phyloP scores from a whole-genome alignment of 495 filamentous ascomycete species.

The Arthonia radiata region DNA sequence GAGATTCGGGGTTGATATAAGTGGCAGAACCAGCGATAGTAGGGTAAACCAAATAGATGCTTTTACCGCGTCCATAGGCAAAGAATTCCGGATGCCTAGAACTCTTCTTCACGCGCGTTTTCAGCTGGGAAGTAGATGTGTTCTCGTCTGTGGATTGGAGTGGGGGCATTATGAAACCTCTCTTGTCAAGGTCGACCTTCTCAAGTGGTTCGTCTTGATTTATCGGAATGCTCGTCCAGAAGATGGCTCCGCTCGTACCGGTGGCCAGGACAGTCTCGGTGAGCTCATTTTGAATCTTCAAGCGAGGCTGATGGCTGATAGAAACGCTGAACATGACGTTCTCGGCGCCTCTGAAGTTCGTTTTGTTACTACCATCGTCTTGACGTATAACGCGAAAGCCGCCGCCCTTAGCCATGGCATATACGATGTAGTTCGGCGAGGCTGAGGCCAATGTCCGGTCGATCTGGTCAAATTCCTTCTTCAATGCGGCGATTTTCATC shows the following conservation, averaged over 20 bases:
- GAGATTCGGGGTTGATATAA: conserved; percentile 41
- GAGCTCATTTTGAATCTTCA: conserved; percentile 20
- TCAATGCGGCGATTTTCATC: conserved; percentile 72
- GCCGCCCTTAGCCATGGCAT: conserved; percentile 73
- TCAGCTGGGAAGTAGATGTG: conserved; percentile 67
- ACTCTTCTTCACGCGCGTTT: conserved; percentile 80
- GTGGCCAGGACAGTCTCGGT: conserved; percentile 65
- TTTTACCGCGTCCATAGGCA: conserved; percentile 83
- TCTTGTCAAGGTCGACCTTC: conserved; percentile 42
- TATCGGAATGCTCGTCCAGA: conserved; percentile 59
- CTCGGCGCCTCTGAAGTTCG: conserved; percentile 63
- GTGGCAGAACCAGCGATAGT: conserved; percentile 42
- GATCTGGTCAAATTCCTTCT: conserved; percentile 93
- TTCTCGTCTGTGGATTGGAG: conserved; percentile 51
- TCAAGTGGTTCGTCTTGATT: conserved; percentile 49
- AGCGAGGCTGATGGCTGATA: conserved; percentile 22
- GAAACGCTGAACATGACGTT: conserved; percentile 91
- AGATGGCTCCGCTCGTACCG: conserved; percentile 77
- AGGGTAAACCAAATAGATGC: conserved; percentile 75
- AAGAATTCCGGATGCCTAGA: conserved; percentile 77
- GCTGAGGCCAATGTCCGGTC: conserved; percentile 81
- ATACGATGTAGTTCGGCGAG: conserved; percentile 76
- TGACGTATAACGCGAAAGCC: conserved; percentile 83
- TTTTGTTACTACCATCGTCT: conserved; percentile 69
- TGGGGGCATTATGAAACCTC: conserved; percentile 63